Conservation (phyloP, 345 rosid genomes). For the Syzygium aromaticum region DNA sequence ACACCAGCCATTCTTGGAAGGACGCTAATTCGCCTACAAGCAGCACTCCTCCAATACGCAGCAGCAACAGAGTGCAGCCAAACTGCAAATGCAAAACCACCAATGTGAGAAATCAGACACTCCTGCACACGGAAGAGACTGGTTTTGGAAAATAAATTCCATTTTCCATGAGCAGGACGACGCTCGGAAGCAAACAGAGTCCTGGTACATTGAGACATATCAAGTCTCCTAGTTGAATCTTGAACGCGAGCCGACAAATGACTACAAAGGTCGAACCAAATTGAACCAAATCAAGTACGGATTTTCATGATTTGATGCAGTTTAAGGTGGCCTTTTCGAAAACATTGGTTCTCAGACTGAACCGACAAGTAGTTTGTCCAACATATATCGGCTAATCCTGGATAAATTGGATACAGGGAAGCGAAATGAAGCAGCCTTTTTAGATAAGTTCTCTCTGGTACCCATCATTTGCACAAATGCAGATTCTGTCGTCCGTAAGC, state of each 20-base stretch:
- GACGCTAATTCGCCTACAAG: conserved; percentile 3
- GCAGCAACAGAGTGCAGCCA: conserved; percentile 37
- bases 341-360: neutral
- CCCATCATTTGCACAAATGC: neutral
- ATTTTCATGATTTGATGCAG: neutral
- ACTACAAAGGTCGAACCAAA: neutral
- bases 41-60: conserved; percentile 18
- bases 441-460: neutral
- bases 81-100: conserved; percentile 11
- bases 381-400: neutral
- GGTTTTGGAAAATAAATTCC: neutral
- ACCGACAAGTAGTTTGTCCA: neutral
- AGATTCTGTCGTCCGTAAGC: neutral
- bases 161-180: neutral
- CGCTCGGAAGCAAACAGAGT: neutral
- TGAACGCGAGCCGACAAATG: neutral
- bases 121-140: neutral
- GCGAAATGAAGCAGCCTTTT: neutral
- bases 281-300: neutral
- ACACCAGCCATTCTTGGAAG: neutral
- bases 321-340: neutral
- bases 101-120: neutral
- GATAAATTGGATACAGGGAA: neutral
- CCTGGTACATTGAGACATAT: neutral
- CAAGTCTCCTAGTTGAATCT: neutral